These are phyloP conservation scores for Microstegium vimineum DNA, from an alignment of 176 grass and related monocot species.

Conservation along the genomic window DNA sequence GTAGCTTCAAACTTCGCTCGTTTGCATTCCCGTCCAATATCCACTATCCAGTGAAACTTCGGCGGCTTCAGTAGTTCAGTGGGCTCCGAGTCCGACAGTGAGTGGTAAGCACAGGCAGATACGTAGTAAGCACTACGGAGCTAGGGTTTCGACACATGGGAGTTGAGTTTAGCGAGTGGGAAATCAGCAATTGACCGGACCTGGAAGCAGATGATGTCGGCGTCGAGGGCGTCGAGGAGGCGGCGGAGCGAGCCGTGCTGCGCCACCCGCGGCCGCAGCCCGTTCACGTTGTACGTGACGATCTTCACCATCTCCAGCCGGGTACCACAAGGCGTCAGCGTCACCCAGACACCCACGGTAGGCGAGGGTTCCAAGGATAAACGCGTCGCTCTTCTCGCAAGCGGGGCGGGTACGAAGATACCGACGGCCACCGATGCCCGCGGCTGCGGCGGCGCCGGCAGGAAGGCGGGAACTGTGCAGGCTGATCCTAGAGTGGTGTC, in stretches of 20 bases:
- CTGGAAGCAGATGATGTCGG: constrained; percentile 99
- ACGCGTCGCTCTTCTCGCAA: not conserved
- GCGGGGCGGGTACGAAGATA: not conserved
- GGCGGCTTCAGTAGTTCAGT: not conserved
- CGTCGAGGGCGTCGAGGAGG: constrained; percentile 83
- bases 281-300: constrained; percentile 98
- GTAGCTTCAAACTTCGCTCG: not conserved
- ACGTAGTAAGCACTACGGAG: constrained; percentile 23
- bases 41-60: not conserved
- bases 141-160: constrained; percentile 28
- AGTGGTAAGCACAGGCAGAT: not conserved
- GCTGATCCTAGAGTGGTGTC: constrained; percentile 22
- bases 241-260: constrained; percentile 89
- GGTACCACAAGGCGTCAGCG: not conserved
- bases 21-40: not conserved
- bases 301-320: constrained; percentile 55
- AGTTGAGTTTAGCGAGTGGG: not conserved
- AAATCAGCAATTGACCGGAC: not conserved
- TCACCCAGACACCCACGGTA: too few relatives aligned
- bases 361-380: not conserved
- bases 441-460: not conserved
- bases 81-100: not conserved
- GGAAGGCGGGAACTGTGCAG: not conserved
- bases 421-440: not conserved
- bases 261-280: constrained; percentile 81